A percentile compares a stretch with the other conserved stretches of the same genome.
Evolutionary conservation across 208 protist species (phyloP).

Genomic region (Trichomonas gallinae): DNA sequence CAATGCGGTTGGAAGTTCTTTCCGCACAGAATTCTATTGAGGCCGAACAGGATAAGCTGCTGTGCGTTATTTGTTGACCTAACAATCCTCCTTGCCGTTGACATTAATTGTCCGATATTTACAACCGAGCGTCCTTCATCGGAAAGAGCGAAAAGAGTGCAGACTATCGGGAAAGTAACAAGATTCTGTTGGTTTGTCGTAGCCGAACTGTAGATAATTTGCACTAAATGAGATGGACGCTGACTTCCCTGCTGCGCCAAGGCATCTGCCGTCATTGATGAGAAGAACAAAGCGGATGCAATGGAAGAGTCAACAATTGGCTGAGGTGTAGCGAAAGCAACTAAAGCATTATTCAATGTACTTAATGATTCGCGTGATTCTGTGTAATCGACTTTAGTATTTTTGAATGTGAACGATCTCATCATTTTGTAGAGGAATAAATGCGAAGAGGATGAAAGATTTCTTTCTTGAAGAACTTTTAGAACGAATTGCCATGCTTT

Average conservation of each 20-base stretch:
- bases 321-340: not conserved
- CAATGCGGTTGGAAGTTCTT: not conserved
- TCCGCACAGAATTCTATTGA: not conserved
- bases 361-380: not conserved
- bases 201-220: not conserved
- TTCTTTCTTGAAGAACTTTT: not conserved
- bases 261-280: not conserved
- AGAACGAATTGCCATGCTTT: not conserved
- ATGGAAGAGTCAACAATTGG: not conserved
- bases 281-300: not conserved
- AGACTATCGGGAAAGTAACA: not conserved
- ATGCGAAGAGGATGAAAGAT: not conserved
- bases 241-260: not conserved
- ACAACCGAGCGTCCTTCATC: not conserved
- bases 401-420: not conserved
- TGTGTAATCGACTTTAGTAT: not conserved
- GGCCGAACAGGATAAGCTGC: not conserved
- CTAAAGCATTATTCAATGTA: not conserved
- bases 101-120: not conserved
- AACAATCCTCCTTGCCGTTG: not conserved
- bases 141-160: not conserved
- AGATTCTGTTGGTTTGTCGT: not conserved
- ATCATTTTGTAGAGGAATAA: not conserved
- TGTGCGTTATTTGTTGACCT: not conserved
- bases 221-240: not conserved